Evolutionary conservation across 2,329 filamentous ascomycete species (phyloP).

Genomic region (Seiridium cupressi): DNA sequence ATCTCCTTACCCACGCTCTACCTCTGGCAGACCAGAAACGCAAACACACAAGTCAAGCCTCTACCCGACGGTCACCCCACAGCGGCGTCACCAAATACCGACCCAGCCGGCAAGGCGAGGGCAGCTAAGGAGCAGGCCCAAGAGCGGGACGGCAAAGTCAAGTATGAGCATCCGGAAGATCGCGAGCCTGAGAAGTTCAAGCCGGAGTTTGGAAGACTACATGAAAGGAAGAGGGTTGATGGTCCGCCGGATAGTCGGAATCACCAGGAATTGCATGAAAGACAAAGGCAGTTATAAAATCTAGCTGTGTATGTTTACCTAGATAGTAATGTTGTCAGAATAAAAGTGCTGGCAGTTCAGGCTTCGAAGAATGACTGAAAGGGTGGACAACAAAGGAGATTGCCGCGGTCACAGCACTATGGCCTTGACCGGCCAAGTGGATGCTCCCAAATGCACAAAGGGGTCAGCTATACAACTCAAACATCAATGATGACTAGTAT

Average conservation of each 20-base stretch:
- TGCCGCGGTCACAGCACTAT: too few species aligned
- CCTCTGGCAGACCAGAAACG: neutral
- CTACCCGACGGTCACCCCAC: neutral
- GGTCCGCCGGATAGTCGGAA: slow-evolving; percentile 10
- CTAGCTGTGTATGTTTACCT: too few species aligned
- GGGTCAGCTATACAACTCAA: too few species aligned
- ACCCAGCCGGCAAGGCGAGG: slow-evolving; percentile 2
- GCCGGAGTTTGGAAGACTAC: slow-evolving; percentile 8
- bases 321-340: too few species aligned
- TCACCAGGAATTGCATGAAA: slow-evolving; percentile 6
- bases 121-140: neutral
- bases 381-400: too few species aligned
- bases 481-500: too few species aligned
- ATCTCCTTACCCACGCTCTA: slow-evolving; percentile 6
- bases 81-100: neutral
- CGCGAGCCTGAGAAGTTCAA: slow-evolving; percentile 10
- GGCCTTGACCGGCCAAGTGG: too few species aligned
- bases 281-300: neutral
- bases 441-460: too few species aligned
- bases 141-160: neutral
- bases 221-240: slow-evolving; percentile 11
- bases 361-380: too few species aligned
- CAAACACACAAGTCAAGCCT: neutral
- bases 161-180: slow-evolving; percentile 9
- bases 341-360: too few species aligned